Evolutionary conservation across 495 filamentous ascomycete genomes (phyloP).

Genomic region (Bryoglossum gracile): DNA sequence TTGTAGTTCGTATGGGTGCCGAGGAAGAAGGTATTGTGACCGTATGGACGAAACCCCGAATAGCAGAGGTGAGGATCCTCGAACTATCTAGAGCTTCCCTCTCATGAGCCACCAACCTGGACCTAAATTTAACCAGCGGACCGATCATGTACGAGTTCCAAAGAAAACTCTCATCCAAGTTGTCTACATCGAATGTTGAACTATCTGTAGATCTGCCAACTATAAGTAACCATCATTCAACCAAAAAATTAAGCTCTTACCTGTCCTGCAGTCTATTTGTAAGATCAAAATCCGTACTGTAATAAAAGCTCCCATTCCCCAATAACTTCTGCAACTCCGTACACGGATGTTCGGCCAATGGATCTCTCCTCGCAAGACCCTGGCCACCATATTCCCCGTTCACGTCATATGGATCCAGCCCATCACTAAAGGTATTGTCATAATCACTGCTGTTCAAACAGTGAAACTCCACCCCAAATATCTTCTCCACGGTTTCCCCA

Average conservation of each 20-base stretch:
- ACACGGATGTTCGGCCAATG: constrained; percentile 76
- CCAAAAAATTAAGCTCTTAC: constrained; percentile 35
- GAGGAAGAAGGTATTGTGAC: constrained; percentile 63
- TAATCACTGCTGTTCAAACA: constrained; percentile 81
- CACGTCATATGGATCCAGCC: constrained; percentile 35
- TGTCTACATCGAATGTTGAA: constrained; percentile 68
- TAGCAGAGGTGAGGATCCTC: constrained; percentile 85
- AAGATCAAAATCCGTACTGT: constrained; percentile 93
- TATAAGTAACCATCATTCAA: constrained; percentile 14
- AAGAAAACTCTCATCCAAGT: constrained; percentile 80
- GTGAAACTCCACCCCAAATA: constrained; percentile 83
- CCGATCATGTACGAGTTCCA: constrained; percentile 99
- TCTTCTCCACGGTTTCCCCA: constrained; percentile 80
- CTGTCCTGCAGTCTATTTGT: constrained; percentile 90
- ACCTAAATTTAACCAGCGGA: constrained; percentile 82
- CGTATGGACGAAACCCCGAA: constrained; percentile 83
- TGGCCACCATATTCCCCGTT: constrained; percentile 49
- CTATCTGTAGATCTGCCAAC: constrained; percentile 40
- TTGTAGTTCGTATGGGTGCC: constrained; percentile 44
- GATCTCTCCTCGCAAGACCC: constrained; percentile 55
- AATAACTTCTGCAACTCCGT: constrained; percentile 83
- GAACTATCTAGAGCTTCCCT: constrained; percentile 71
- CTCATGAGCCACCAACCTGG: constrained; percentile 64
- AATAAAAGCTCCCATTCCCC: constrained; percentile 94
- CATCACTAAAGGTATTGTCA: constrained; percentile 63